A percentile compares a stretch with the other conserved stretches of the same genome.
phyloP scores from a whole-genome alignment of 192 early-diverging fungal genomes.

The Backusella liffmaniae region DNA sequence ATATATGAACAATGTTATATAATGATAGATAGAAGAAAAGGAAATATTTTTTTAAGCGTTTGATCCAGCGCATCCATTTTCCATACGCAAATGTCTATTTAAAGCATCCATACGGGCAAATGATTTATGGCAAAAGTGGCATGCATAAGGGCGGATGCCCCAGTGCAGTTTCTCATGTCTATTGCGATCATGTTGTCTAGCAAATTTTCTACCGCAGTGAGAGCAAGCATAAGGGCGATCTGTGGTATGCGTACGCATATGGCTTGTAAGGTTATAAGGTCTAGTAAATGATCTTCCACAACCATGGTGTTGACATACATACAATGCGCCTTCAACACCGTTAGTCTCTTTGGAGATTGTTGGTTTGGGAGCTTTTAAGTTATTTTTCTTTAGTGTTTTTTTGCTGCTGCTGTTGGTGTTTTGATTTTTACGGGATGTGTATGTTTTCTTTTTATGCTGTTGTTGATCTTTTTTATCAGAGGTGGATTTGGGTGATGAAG shows the following conservation, averaged over 20 bases:
- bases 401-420: neutral
- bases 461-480: neutral
- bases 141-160: slow-evolving; percentile 71
- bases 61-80: slow-evolving; percentile 28
- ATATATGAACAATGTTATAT: slow-evolving; percentile 1
- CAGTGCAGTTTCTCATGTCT: slow-evolving; percentile 76
- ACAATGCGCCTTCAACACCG: slow-evolving; percentile 2
- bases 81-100: slow-evolving; percentile 53
- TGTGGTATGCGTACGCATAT: slow-evolving; percentile 70
- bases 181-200: slow-evolving; percentile 89
- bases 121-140: slow-evolving; percentile 63
- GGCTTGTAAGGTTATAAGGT: slow-evolving; percentile 77
- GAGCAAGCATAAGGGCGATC: slow-evolving; percentile 72
- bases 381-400: slow-evolving; percentile 1
- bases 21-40: neutral
- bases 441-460: neutral
- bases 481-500: neutral
- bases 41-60: neutral
- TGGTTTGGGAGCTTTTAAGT: neutral
- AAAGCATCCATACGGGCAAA: slow-evolving; percentile 79
- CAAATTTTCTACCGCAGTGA: slow-evolving; percentile 74
- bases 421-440: neutral
- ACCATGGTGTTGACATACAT: slow-evolving; percentile 26
- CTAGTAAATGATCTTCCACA: slow-evolving; percentile 72
- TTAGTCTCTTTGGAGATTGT: neutral